Percentiles rank a stretch among this genome's conserved stretches.
Conservation (phyloP, 2,329 filamentous ascomycete genomes). For the Apiospora saccharicola region DNA sequence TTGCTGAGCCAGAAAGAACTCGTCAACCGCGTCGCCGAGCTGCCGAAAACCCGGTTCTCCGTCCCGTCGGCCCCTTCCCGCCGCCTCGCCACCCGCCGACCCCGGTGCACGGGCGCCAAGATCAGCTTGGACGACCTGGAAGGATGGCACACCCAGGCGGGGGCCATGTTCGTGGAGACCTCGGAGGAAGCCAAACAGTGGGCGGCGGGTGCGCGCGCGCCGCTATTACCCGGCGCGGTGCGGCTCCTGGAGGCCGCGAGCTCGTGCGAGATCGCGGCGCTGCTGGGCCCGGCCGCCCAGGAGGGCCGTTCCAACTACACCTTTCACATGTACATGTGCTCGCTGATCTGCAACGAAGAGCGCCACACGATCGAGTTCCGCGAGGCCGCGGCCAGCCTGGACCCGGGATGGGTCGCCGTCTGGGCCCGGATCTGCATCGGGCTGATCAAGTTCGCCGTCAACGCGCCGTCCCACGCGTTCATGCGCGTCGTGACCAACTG, state of each 20-base stretch:
- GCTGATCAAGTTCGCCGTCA: slow-evolving; percentile 35
- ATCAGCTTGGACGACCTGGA: background rate
- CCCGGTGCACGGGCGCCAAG: background rate
- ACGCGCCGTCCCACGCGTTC: slow-evolving; percentile 29
- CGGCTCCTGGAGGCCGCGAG: background rate
- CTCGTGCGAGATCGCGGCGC: background rate
- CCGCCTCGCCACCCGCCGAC: background rate
- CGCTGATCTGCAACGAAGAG: background rate
- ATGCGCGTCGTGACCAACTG: slow-evolving; percentile 32
- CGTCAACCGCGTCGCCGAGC: background rate
- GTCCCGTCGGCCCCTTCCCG: background rate
- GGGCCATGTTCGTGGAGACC: background rate
- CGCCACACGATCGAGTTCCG: slow-evolving; percentile 37
- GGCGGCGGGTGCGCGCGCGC: background rate
- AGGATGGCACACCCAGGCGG: background rate
- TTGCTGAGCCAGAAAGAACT: background rate
- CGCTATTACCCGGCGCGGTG: background rate
- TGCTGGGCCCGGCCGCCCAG: background rate
- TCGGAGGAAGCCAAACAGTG: no score
- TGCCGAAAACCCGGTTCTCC: background rate
- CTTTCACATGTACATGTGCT: background rate
- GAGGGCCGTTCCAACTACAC: background rate
- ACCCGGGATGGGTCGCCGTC: slow-evolving; percentile 30
- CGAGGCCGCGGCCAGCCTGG: slow-evolving; percentile 29
- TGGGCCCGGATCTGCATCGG: slow-evolving; percentile 37